Evolutionary conservation across 2,329 filamentous ascomycete genomes (phyloP), one percentile per base, ranked within the genome.

Genomic region (Xylariaceae sp.): DNA sequence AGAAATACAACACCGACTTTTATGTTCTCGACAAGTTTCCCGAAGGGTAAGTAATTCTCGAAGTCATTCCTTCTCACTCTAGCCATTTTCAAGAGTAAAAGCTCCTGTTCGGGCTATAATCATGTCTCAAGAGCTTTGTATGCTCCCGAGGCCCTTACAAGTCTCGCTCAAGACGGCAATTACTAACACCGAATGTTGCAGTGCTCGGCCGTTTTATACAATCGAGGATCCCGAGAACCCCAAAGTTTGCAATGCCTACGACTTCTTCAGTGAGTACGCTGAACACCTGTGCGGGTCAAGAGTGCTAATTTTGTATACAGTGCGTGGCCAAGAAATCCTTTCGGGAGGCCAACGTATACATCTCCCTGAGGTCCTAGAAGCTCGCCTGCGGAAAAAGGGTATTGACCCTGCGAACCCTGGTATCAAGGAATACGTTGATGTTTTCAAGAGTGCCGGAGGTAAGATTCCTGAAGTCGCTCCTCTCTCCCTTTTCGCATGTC

Each of bases 1-100:
- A 91, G 68, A 97, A 96, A 78, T 96, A 89, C 82, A 85, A 89
- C 72, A 95, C 92, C 58, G 95, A 99, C 78, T 98, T 98, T 79
- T 98, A 96, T 79, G 88, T 96, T 19, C 84, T 99, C 61, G 94
- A 98, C 81, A 95, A 98, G 77, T 99, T 96, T 82, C 95, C 95
- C 40, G 87, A 95, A 74, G 81, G 82, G 33, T n/a, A n/a, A n/a
- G n/a, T n/a, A n/a, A n/a, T n/a, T n/a, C n/a, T n/a, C n/a, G n/a
- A n/a, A n/a, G n/a, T n/a, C n/a, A n/a, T n/a, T n/a, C n/a, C n/a
- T n/a, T n/a, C n/a, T n/a, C n/a, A n/a, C n/a, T n/a, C n/a, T n/a
- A n/a, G n/a, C n/a, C n/a, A n/a, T n/a, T n/a, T n/a, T n/a, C n/a
- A n/a, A n/a, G n/a, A n/a, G n/a, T n/a, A n/a, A n/a, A n/a, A n/a